A percentile compares a stretch with the other conserved stretches of the same genome.
phyloP scores from a whole-genome alignment of 371 early-diverging fungal genomes.

The Actinomortierella ambigua region DNA sequence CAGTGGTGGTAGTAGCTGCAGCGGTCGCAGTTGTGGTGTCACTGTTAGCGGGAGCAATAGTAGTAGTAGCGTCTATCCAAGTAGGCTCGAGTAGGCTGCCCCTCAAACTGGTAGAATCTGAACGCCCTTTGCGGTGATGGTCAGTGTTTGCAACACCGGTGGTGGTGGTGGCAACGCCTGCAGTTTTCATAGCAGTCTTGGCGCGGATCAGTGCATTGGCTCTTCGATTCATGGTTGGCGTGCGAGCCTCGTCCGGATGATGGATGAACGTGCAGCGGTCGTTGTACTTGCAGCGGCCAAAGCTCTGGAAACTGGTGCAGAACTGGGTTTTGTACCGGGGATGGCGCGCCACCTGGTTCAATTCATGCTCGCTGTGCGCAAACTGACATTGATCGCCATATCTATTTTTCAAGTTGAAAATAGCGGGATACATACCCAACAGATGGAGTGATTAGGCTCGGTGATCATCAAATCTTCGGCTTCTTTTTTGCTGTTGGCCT shows the following conservation, averaged over 20 bases:
- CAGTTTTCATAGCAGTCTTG: neutral
- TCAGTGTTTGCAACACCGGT: neutral
- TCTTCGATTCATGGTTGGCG: neutral
- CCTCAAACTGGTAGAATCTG: neutral
- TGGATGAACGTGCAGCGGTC: slow-evolving; percentile 97
- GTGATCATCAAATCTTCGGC: neutral
- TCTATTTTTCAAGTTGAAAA: slow-evolving; percentile 35
- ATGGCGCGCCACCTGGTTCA: slow-evolving; percentile 85
- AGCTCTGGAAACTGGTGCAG: slow-evolving; percentile 88
- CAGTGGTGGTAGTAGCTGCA: too few species aligned
- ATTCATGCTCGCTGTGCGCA: slow-evolving; percentile 87
- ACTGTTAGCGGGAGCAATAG: too few species aligned
- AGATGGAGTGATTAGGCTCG: neutral
- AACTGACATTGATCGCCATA: slow-evolving; percentile 96
- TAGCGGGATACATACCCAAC: neutral
- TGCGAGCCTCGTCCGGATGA: slow-evolving; percentile 35
- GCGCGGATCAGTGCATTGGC: neutral
- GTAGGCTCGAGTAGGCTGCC: neutral
- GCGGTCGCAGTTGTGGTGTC: too few species aligned
- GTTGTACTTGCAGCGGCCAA: slow-evolving; percentile 93
- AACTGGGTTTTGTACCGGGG: slow-evolving; percentile 94
- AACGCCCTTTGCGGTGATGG: neutral
- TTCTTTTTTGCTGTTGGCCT: too few species aligned
- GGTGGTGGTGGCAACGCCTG: neutral
- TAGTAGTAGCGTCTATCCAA: neutral